Evolutionary conservation across 805 yeast genomes (phyloP).

Genomic region (Diddensiella transvaalensis): DNA sequence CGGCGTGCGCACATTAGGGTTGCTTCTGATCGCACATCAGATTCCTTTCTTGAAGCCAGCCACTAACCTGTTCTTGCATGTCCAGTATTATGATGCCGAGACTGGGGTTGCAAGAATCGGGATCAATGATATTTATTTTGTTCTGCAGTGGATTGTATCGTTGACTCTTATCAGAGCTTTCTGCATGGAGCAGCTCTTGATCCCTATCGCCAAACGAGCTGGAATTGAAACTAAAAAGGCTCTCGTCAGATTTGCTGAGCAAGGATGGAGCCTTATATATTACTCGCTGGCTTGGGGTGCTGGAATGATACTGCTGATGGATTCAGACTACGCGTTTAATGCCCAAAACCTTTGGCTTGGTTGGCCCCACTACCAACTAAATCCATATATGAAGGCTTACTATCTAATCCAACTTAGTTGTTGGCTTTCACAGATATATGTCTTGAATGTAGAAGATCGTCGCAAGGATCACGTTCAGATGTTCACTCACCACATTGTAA

Average conservation of each 20-base stretch:
- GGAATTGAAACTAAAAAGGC: constrained; percentile 50
- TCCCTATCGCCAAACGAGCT: constrained; percentile 48
- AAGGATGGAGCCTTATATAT: constrained; percentile 71
- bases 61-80: constrained; percentile 38
- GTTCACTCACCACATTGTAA: constrained; percentile 85
- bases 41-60: constrained; percentile 30
- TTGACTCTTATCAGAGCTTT: constrained; percentile 57
- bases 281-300: constrained; percentile 50
- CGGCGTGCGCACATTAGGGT: constrained; percentile 25
- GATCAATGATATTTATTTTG: constrained; percentile 32
- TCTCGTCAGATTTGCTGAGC: constrained; percentile 74
- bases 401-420: constrained; percentile 69
- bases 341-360: constrained; percentile 55
- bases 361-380: constrained; percentile 72
- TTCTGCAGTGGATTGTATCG: constrained; percentile 51
- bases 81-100: constrained; percentile 38
- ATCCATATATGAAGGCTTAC: constrained; percentile 55
- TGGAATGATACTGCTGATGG: constrained; percentile 56
- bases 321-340: constrained; percentile 58
- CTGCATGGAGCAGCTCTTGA: constrained; percentile 54
- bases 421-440: constrained; percentile 79
- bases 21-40: constrained; percentile 26
- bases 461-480: constrained; percentile 83
- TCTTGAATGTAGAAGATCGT: constrained; percentile 69
- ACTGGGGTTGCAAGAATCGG: constrained; percentile 23